Base-by-base conservation (phyloP, 1,139 yeast species). In the Keqinozyma sinolaborantium region DNA sequence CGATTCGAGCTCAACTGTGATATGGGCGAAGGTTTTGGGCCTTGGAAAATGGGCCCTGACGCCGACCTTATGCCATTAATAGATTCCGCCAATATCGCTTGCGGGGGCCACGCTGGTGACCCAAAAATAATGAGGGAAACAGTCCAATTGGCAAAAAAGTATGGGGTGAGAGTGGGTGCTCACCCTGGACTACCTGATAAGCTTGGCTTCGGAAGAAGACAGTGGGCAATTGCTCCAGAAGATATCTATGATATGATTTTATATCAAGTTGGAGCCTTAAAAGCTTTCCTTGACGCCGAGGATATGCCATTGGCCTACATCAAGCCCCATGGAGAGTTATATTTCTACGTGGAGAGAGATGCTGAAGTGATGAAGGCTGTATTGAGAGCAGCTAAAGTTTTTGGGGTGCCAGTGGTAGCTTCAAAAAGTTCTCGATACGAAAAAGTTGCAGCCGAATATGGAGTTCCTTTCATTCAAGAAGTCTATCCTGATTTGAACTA, bases 391-490 rank as follows among this genome's bases (percentile, higher is more conserved):
- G 60, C 64, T 1, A 59, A 60, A 31, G 52, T 45, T 2, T 58
- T 61, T 38, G 47, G 44, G 2, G 60, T 61, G n/a, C 95, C 97
- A 4, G 81, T 79, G 23, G 90, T 85, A 33, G 59, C 83, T 43
- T 73, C 70, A 29, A 61, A 92, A 33, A 94, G 98, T 97, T 68
- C 80, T 13, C 70, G 74, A 34, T 86, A 87, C 48, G 66, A 90
- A 44, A 72, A 67, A 34, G 85, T 68, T 54, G 87, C 95, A 23
- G 82, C 83, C 52, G 61, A 68, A 21, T 70, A 76, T 35, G 84
- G 84, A 57, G 66, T 24, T 53, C 56, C 50, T 31, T 42, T 63
- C 14, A 56, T 61, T 30, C 66, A 63, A 37, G 68, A 63, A 33
- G 44, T 58, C 15, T 60, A 61, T 35, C 57, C 58, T 11, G 69